Conservation (phyloP, 75 land plant genomes). For the Adiantum capillusveneris region DNA sequence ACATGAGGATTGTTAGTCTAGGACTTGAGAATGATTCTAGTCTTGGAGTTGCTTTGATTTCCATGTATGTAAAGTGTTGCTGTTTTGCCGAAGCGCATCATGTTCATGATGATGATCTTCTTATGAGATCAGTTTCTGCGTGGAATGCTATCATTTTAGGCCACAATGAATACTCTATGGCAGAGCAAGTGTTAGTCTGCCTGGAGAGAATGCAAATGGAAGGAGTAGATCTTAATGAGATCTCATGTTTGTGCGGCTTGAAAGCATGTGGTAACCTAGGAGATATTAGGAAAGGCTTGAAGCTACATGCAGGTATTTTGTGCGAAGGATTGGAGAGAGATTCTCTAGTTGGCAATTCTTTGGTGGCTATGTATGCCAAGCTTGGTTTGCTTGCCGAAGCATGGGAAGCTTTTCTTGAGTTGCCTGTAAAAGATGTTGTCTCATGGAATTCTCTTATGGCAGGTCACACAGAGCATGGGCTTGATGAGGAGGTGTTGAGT, state of each 20-base stretch:
- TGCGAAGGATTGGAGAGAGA: slow-evolving; percentile 24
- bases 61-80: slow-evolving; percentile 61
- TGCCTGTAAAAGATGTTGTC: slow-evolving; percentile 21
- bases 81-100: slow-evolving; percentile 20
- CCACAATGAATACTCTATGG: no score
- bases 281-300: slow-evolving; percentile 9
- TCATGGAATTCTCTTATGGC: slow-evolving; percentile 48
- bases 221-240: slow-evolving; percentile 1
- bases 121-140: no score
- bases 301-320: slow-evolving; percentile 31
- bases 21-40: slow-evolving; percentile 38
- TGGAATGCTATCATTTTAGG: no score
- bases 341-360: slow-evolving; percentile 49
- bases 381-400: slow-evolving; percentile 41
- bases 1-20: slow-evolving; percentile 32
- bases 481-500: slow-evolving; percentile 17
- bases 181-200: no score
- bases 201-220: neutral
- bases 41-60: slow-evolving; percentile 39
- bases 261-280: slow-evolving; percentile 16
- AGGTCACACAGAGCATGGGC: slow-evolving; percentile 35
- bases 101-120: slow-evolving; percentile 4
- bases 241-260: slow-evolving; percentile 13
- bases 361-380: slow-evolving; percentile 31
- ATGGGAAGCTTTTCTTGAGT: slow-evolving; percentile 23